phyloP scores from a whole-genome alignment of 139 green algal species.

The Deuterostichococcus epilithicus region DNA sequence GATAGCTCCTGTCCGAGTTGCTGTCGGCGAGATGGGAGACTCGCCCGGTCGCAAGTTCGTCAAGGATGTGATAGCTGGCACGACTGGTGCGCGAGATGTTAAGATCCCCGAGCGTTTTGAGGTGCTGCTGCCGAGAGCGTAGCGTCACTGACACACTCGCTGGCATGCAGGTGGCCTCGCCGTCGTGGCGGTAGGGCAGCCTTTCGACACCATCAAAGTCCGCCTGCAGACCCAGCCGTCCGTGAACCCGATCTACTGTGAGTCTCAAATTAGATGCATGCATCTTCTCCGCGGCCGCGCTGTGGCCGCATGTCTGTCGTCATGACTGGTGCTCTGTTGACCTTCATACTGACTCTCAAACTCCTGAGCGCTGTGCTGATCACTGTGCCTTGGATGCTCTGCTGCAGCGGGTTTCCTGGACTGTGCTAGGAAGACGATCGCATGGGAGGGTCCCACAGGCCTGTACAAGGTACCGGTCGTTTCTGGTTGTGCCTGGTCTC shows the following conservation, averaged over 20 bases:
- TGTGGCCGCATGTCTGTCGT: no score
- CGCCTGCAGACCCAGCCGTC: slow-evolving; percentile 84
- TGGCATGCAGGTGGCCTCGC: slow-evolving; percentile 71
- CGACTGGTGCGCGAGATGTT: neutral
- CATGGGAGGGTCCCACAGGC: slow-evolving; percentile 82
- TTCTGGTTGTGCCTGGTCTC: neutral
- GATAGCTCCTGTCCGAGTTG: no score
- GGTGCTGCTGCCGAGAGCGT: neutral
- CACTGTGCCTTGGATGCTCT: neutral
- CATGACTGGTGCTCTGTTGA: no score
- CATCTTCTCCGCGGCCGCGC: neutral
- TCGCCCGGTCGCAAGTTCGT: neutral
- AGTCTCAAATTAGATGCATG: slow-evolving; percentile 13
- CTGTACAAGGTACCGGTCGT: slow-evolving; percentile 80
- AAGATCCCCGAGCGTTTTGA: neutral
- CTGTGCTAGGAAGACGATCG: slow-evolving; percentile 84
- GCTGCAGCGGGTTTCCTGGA: slow-evolving; percentile 80
- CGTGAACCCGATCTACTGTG: slow-evolving; percentile 87
- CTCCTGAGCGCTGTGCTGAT: no score
- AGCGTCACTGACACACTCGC: neutral
- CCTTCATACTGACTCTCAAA: no score
- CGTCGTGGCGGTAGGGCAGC: slow-evolving; percentile 84
- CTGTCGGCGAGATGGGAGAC: neutral
- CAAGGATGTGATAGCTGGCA: neutral
- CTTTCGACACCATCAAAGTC: slow-evolving; percentile 83